A percentile compares a stretch with the other conserved stretches of the same genome.
These are phyloP conservation scores for Microdochium trichocladiopsis DNA, from an alignment of 2,329 filamentous ascomycete species.

Conservation along the genomic window DNA sequence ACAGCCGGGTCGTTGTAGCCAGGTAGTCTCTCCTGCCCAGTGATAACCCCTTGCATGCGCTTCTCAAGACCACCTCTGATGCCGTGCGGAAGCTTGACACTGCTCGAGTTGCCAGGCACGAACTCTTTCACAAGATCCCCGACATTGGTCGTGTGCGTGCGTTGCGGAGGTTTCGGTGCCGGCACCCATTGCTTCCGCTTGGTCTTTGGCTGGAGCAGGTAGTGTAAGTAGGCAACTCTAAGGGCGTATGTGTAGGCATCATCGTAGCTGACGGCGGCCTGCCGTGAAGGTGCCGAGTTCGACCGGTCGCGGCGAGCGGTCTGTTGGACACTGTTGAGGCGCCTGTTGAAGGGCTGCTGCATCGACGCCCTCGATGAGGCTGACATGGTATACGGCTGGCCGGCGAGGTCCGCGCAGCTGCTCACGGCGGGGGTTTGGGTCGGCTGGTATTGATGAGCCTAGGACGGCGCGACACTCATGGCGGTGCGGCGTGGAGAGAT, in stretches of 20 bases:
- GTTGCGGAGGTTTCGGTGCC: conserved; percentile 52
- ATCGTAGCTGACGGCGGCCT: conserved; percentile 52
- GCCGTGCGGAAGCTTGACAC: conserved; percentile 49
- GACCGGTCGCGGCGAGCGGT: conserved; percentile 32
- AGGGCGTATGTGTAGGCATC: conserved; percentile 91
- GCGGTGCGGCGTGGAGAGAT: not conserved
- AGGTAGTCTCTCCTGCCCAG: conserved; percentile 74
- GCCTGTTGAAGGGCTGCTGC: conserved; percentile 29
- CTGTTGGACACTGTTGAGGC: conserved; percentile 34
- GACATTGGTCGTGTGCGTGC: conserved; percentile 64
- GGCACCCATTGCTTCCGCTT: conserved; percentile 84
- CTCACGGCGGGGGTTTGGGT: conserved; percentile 12
- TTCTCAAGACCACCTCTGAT: conserved; percentile 53
- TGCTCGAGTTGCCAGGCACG: conserved; percentile 39
- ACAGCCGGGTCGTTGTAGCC: conserved; percentile 88
- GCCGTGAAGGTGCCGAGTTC: conserved; percentile 34
- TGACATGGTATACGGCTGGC: conserved; percentile 33
- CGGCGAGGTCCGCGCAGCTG: conserved; percentile 8
- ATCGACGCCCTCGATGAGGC: conserved; percentile 40
- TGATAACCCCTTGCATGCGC: conserved; percentile 72
- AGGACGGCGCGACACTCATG: not conserved
- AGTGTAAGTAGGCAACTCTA: conserved; percentile 83
- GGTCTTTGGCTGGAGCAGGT: conserved; percentile 84
- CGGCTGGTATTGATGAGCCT: not conserved
- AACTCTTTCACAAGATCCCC: conserved; percentile 89